Evolutionary conservation across 2,329 filamentous ascomycete genomes (phyloP), one percentile per base, ranked within the genome.

Genomic region (Hyphodiscus sp.): DNA sequence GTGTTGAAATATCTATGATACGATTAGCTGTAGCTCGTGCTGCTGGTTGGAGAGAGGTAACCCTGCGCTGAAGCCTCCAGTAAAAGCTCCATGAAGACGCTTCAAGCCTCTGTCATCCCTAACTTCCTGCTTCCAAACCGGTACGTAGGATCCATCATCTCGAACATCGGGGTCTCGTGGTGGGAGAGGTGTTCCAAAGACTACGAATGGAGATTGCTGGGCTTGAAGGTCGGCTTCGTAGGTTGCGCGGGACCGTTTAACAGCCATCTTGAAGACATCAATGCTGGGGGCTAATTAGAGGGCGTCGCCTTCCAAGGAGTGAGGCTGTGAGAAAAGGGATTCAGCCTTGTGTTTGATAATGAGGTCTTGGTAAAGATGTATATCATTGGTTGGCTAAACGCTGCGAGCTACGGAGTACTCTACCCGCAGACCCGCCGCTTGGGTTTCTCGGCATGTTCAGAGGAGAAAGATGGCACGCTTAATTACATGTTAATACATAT

Each of bases 61-160:
- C 86, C 94, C 94, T 75, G 94, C 94, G 75, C 91, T 96, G 74
- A 88, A 99, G 29, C 94, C 94, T 63, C 94, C 94, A 1, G 91
- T 96, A 67, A 99, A 99, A 58, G 94, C 94, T 59, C 94, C 94
- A 71, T 99, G 94, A 2, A 99, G 78, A 51, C 94, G 83, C 71
- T 95, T 92, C 63, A 91, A 79, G 16, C 94, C 94, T 61, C 85
- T 85, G 67, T 96, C 94, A 71, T 99, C 94, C 55, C 87, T 88
- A 68, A 95, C 91, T 68, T 96, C 92, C 75, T 99, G 94, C 74
- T 97, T 96, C 91, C 94, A 97, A n/a, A 96, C 73, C 0, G 94
- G 94, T 16, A 96, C 82, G 68, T 91, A 97, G 42, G 89, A 90
- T 57, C 91, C 92, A 74, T 96, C 89, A 69, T 97, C 91, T 64